These are phyloP conservation scores for Raffaelea deltoideospora DNA, from an alignment of 2,329 filamentous ascomycete genomes.

Conservation along the genomic window DNA sequence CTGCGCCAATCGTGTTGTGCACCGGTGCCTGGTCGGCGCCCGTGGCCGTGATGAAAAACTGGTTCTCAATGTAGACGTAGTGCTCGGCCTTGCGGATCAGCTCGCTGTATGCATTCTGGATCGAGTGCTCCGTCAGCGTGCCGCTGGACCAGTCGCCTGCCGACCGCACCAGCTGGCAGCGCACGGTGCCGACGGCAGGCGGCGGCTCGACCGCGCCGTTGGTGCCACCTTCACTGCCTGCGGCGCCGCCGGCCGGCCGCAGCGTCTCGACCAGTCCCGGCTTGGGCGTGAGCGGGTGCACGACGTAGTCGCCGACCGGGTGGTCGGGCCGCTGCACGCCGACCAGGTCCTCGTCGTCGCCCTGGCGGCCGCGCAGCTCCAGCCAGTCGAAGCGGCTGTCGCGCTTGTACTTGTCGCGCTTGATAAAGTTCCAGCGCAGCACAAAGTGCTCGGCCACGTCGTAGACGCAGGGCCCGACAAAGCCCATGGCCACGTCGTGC, in stretches of 20 bases:
- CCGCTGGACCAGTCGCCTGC: constrained; percentile 91
- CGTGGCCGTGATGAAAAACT: constrained; percentile 95
- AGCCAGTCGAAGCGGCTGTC: constrained; percentile 76
- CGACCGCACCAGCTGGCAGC: constrained; percentile 76
- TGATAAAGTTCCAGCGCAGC: constrained; percentile 90
- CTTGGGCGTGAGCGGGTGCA: constrained; percentile 64
- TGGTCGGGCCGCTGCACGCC: constrained; percentile 81
- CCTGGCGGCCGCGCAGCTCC: constrained; percentile 58
- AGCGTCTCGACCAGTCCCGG: too few relatives aligned
- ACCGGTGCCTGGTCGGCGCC: constrained; percentile 76
- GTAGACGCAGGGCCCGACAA: constrained; percentile 80
- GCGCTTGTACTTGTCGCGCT: constrained; percentile 95
- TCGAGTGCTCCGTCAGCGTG: constrained; percentile 69
- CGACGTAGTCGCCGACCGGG: constrained; percentile 73
- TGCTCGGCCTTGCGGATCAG: constrained; percentile 79
- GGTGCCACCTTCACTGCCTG: neutral
- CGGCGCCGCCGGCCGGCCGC: too few relatives aligned
- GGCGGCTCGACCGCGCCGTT: constrained; percentile 12
- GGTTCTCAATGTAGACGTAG: constrained; percentile 97
- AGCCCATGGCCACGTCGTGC: constrained; percentile 88
- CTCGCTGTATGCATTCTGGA: constrained; percentile 76
- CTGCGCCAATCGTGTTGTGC: constrained; percentile 71
- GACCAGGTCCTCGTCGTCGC: constrained; percentile 68
- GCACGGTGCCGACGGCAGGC: constrained; percentile 53
- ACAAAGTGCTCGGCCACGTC: constrained; percentile 95